Evolutionary conservation across 495 filamentous ascomycete species (phyloP), one percentile per base, ranked within the genome.

Genomic region (Halenospora varia): DNA sequence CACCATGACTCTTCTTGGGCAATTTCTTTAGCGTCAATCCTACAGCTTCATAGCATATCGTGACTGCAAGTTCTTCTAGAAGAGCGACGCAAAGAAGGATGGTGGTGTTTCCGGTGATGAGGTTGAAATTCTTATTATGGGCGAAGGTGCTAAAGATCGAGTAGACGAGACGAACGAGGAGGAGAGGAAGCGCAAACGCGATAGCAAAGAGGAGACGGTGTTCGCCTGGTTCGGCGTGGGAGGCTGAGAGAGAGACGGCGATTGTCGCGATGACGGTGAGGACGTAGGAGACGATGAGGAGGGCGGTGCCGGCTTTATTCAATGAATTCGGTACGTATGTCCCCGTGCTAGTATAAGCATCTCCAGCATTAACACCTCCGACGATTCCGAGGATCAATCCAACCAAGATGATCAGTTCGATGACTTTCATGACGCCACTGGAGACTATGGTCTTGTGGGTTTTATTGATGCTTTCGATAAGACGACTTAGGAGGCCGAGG

Each of bases 121-220:
- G 47, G 49, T 66, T 71, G 66, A 77, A 78, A 4, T 53, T 54
- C 2, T 55, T 55, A 51, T 64, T 60, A 40, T 67, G 44, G 18
- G 65, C 47, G 66, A 74, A 77, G 57, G 64, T 71, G 25, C 59
- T 53, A 17, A 75, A 46, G 3, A 62, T 22, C 8, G 65, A 62
- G 57, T 78, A 78, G 35, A 76, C 51, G 1, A 77, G 46, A 11
- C 75, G 69, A 19, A 77, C 64, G n/a, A 75, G 56, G 23, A 78
- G 61, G 51, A 78, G 68, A 2, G 72, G 72, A 1, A 68, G 56
- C 1, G 68, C 66, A 17, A 73, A 25, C 0, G 60, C 64, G 19
- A 75, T 69, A 2, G 72, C 75, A 10, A 70, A 40, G 11, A 76
- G 25, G 19, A 71, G 55, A 10, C 72, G 65, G 35, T 70, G 65